A percentile compares a stretch with the other conserved stretches of the same genome.
Conservation (phyloP, 2,329 filamentous ascomycete species). For the Teratosphaeria viscida region DNA sequence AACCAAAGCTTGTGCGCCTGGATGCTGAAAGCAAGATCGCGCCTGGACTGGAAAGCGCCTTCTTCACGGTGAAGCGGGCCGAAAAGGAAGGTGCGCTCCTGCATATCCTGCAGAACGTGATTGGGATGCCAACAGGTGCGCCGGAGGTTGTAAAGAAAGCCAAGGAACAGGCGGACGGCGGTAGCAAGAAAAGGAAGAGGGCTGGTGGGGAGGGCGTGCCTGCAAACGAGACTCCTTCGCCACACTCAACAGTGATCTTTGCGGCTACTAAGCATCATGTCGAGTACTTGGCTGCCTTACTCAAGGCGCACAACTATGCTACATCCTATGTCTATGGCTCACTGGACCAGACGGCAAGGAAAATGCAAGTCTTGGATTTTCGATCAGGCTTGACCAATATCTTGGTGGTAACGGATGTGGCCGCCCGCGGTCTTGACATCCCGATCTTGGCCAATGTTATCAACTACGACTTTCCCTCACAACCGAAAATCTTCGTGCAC, state of each 20-base stretch:
- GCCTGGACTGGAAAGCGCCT: slow-evolving; percentile 87
- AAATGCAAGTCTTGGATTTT: slow-evolving; percentile 86
- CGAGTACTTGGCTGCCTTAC: slow-evolving; percentile 75
- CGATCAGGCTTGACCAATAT: slow-evolving; percentile 76
- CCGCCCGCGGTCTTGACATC: slow-evolving; percentile 94
- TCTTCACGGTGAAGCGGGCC: slow-evolving; percentile 82
- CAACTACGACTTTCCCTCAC: slow-evolving; percentile 96
- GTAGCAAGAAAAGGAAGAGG: slow-evolving; percentile 64
- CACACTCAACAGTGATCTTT: slow-evolving; percentile 91
- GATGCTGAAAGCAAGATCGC: slow-evolving; percentile 95
- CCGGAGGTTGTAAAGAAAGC: slow-evolving; percentile 42
- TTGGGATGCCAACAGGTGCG: slow-evolving; percentile 70
- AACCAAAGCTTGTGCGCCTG: slow-evolving; percentile 78
- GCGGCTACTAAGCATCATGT: slow-evolving; percentile 95
- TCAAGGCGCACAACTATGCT: slow-evolving; percentile 72
- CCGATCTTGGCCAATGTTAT: slow-evolving; percentile 92
- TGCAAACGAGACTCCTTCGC: slow-evolving; percentile 61
- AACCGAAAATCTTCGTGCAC: slow-evolving; percentile 94
- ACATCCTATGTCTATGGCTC: slow-evolving; percentile 93
- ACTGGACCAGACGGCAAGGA: slow-evolving; percentile 84
- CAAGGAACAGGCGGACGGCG: slow-evolving; percentile 36
- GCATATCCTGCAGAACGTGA: slow-evolving; percentile 80
- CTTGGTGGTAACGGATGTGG: slow-evolving; percentile 90
- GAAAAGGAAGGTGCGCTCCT: slow-evolving; percentile 91
- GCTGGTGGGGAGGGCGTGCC: slow-evolving; percentile 36